Percentiles rank a stretch among this genome's conserved stretches.
Conservation (phyloP, 352 stramenopile genomes). For the Ophiocytium majus region DNA sequence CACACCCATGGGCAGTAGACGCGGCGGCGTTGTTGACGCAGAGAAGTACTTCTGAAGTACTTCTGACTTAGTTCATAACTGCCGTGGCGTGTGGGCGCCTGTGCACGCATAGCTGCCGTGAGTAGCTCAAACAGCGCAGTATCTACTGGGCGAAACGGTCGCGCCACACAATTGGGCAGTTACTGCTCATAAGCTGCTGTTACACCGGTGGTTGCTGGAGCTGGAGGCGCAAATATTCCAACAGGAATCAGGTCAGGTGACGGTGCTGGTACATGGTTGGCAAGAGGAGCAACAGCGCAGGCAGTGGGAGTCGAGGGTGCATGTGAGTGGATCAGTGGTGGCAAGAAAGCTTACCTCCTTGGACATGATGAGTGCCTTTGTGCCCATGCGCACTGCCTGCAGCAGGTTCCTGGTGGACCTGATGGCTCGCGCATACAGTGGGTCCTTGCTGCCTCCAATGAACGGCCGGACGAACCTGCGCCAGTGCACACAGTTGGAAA, state of each 20-base stretch:
- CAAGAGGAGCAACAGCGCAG: background rate
- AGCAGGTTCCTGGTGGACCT: background rate
- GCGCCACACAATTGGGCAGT: too few relatives aligned
- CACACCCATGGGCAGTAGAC: too few relatives aligned
- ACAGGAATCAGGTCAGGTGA: background rate
- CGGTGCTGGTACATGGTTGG: background rate
- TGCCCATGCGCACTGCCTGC: background rate
- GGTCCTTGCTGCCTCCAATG: background rate
- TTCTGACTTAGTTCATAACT: too few relatives aligned
- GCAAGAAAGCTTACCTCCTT: background rate
- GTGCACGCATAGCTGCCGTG: too few relatives aligned
- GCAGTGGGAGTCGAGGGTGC: background rate
- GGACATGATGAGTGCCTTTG: background rate
- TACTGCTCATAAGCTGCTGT: background rate
- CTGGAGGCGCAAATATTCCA: background rate
- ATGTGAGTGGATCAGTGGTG: too few relatives aligned
- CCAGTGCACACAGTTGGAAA: background rate
- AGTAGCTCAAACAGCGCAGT: too few relatives aligned
- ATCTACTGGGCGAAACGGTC: too few relatives aligned
- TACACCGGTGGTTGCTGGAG: background rate
- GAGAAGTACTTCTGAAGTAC: too few relatives aligned
- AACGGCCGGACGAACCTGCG: background rate
- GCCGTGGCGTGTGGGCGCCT: too few relatives aligned
- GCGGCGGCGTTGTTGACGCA: too few relatives aligned
- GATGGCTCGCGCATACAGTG: background rate